Conservation (phyloP, 768 basidiomycete species). For the Sutorius australiensis region DNA sequence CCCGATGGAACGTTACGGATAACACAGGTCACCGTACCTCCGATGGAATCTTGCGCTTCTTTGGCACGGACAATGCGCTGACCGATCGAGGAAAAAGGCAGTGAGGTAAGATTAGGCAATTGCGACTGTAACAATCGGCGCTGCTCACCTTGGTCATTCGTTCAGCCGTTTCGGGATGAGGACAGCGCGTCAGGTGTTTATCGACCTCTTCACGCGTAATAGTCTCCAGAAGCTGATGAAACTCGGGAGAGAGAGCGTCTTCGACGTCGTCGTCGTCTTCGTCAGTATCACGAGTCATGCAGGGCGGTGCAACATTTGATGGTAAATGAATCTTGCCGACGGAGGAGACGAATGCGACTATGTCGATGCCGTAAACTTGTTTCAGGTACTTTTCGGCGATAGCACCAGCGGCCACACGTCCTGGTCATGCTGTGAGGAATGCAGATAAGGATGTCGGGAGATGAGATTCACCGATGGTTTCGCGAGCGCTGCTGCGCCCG, state of each 20-base stretch:
- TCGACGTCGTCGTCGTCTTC: slow-evolving; percentile 60
- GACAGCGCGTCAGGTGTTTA: slow-evolving; percentile 82
- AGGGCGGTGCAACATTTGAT: slow-evolving; percentile 40
- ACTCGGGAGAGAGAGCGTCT: slow-evolving; percentile 82
- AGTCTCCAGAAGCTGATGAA: slow-evolving; percentile 69
- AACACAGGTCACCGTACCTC: slow-evolving; percentile 96
- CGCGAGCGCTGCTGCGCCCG: slow-evolving; percentile 90
- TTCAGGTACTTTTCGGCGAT: slow-evolving; percentile 97
- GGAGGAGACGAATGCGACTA: slow-evolving; percentile 94
- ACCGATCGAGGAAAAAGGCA: slow-evolving; percentile 5
- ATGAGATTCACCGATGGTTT: slow-evolving; percentile 76
- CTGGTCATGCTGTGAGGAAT: slow-evolving; percentile 35
- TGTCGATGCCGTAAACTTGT: slow-evolving; percentile 82
- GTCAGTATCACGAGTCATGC: slow-evolving; percentile 40
- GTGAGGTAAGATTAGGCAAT: slow-evolving; percentile 35
- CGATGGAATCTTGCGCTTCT: slow-evolving; percentile 87
- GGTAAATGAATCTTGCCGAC: slow-evolving; percentile 92
- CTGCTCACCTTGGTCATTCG: slow-evolving; percentile 76
- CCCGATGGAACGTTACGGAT: slow-evolving; percentile 88
- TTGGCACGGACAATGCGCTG: slow-evolving; percentile 95
- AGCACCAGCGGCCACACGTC: slow-evolving; percentile 95
- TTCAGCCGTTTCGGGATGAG: slow-evolving; percentile 83
- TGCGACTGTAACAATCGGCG: neutral
- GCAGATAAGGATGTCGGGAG: slow-evolving; percentile 1
- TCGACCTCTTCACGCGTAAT: slow-evolving; percentile 89